These are phyloP conservation scores for Geranium rotundifolium DNA, from an alignment of 345 rosid species.

Conservation along the genomic window DNA sequence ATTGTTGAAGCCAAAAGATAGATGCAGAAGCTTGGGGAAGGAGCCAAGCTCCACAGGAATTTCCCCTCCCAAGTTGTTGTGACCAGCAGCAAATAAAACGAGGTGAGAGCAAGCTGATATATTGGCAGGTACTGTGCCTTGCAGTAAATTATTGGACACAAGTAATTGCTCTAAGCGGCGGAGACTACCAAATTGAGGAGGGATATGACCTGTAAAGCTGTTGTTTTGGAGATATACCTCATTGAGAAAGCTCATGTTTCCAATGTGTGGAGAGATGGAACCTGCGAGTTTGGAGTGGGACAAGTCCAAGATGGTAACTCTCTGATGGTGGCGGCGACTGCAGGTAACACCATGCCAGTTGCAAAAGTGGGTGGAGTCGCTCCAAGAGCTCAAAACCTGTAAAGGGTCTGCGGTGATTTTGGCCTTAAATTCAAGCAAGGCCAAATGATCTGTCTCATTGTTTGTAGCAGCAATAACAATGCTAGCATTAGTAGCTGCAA, in stretches of 20 bases:
- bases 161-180: not conserved
- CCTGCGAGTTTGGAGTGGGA: not conserved
- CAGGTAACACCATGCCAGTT: not conserved
- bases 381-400: not conserved
- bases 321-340: not conserved
- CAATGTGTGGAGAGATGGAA: not conserved
- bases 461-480: no score
- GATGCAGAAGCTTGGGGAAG: not conserved
- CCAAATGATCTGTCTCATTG: no score
- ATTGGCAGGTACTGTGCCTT: slow-evolving; percentile 11
- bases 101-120: slow-evolving; percentile 12
- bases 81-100: rapidly evolving
- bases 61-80: slow-evolving; percentile 1
- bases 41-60: slow-evolving; percentile 16
- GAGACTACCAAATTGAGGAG: slow-evolving; percentile 12
- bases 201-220: slow-evolving; percentile 2
- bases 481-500: no score
- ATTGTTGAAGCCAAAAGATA: not conserved
- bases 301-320: not conserved
- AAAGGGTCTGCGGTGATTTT: no score
- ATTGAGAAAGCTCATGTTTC: not conserved
- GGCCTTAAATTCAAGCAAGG: no score
- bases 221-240: not conserved
- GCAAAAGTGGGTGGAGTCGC: not conserved
- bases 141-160: slow-evolving; percentile 3